A percentile compares a stretch with the other conserved stretches of the same genome.
Conservation (phyloP, 306 rosid species). For the Dalbergia cultrata region DNA sequence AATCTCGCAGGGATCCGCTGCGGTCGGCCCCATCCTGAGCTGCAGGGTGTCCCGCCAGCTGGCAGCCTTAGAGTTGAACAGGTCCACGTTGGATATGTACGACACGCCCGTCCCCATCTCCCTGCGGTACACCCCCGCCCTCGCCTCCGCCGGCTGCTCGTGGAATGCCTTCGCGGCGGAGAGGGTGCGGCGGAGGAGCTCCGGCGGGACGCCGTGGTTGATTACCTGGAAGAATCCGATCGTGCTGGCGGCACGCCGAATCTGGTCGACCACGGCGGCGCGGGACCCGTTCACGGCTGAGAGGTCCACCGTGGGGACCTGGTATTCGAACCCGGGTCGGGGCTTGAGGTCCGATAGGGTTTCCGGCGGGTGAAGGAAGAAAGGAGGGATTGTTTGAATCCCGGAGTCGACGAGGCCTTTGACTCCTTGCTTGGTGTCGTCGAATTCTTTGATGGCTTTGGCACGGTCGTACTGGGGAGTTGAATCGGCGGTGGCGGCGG, state of each 20-base stretch:
- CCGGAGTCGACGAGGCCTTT: conserved; percentile 73
- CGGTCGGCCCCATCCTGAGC: conserved; percentile 55
- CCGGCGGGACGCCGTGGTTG: conserved; percentile 61
- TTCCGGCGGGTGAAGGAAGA: conserved; percentile 72
- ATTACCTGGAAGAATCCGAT: conserved; percentile 71
- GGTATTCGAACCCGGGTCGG: conserved; percentile 13
- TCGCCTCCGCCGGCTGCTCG: conserved; percentile 63
- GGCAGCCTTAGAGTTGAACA: conserved; percentile 59
- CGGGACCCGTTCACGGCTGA: conserved; percentile 37
- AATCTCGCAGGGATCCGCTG: conserved; percentile 33
- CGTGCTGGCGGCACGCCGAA: conserved; percentile 57
- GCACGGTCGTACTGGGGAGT: conserved; percentile 48
- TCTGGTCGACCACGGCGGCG: conserved; percentile 40
- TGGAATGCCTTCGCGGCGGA: conserved; percentile 56
- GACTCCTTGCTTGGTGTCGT: conserved; percentile 69
- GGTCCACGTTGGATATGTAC: conserved; percentile 61
- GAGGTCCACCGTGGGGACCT: conserved; percentile 64
- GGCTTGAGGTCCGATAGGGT: conserved; percentile 43
- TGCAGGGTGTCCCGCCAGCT: conserved; percentile 85
- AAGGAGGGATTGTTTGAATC: conserved; percentile 55
- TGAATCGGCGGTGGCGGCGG: conserved; percentile 3
- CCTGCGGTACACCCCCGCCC: conserved; percentile 57
- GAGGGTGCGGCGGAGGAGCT: conserved; percentile 43
- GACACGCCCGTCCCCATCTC: conserved; percentile 45
- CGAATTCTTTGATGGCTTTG: conserved; percentile 63